A percentile compares a stretch with the other conserved stretches of the same genome.
These are phyloP conservation scores for Eucalyptus leucophloia DNA, from an alignment of 345 rosid genomes.

Conservation along the genomic window DNA sequence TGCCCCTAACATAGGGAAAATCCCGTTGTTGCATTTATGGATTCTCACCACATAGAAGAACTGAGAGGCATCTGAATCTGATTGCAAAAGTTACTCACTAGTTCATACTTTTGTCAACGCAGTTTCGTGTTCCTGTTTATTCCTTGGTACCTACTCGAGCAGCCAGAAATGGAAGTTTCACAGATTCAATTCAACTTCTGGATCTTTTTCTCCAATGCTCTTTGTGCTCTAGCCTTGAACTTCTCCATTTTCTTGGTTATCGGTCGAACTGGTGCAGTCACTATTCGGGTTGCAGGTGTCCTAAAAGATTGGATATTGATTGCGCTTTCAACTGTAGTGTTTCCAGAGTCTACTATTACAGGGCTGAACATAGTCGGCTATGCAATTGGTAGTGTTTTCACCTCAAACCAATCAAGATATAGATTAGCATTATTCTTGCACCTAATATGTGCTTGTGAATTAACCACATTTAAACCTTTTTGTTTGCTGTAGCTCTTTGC, in stretches of 20 bases:
- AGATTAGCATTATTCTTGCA: background rate
- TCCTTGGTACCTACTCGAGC: conserved; percentile 94
- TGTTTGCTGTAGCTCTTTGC: conserved; percentile 58
- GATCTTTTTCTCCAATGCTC: conserved; percentile 95
- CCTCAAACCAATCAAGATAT: background rate
- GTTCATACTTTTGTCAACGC: conserved; percentile 8
- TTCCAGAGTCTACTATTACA: conserved; percentile 89
- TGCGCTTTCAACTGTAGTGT: conserved; percentile 86
- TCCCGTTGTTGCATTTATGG: background rate
- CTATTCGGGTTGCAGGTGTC: conserved; percentile 97
- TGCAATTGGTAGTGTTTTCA: conserved; percentile 63
- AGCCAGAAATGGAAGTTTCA: conserved; percentile 70
- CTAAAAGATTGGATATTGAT: conserved; percentile 98
- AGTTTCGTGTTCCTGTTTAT: conserved; percentile 84
- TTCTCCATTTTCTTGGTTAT: conserved; percentile 92
- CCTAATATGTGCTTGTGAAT: background rate
- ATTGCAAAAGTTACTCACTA: background rate
- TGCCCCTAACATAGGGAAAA: background rate
- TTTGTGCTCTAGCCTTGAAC: conserved; percentile 90
- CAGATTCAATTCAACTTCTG: conserved; percentile 93
- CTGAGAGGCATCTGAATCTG: background rate
- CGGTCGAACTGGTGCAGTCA: conserved; percentile 96
- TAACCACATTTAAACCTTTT: background rate
- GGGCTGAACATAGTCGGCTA: conserved; percentile 90
- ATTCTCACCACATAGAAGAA: background rate